Conservation (phyloP, 371 early-diverging fungal genomes). For the Apophysomyces ossiformis region DNA sequence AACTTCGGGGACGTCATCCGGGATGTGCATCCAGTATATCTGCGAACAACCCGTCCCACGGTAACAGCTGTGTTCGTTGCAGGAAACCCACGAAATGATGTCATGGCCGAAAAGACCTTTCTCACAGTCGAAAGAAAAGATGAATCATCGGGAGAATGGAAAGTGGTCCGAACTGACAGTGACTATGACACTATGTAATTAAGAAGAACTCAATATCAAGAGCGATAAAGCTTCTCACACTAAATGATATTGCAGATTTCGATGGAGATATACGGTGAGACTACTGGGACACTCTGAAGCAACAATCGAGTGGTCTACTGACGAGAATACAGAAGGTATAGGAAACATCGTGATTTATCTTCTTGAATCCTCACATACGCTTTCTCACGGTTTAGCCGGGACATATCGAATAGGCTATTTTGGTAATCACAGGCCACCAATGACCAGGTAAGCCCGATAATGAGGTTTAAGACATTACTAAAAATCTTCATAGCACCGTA, state of each 20-base stretch:
- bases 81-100: slow-evolving; percentile 68
- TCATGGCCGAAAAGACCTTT: slow-evolving; percentile 42
- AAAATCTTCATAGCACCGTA: background rate
- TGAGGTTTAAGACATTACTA: background rate
- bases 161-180: slow-evolving; percentile 43
- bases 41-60: slow-evolving; percentile 7
- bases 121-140: slow-evolving; percentile 58
- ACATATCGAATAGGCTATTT: slow-evolving; percentile 35
- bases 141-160: slow-evolving; percentile 34
- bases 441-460: slow-evolving; percentile 25
- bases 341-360: slow-evolving; percentile 15
- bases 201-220: too few species aligned
- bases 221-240: background rate
- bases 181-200: slow-evolving; percentile 51
- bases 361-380: background rate
- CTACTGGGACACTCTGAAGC: slow-evolving; percentile 45
- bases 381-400: slow-evolving; percentile 22
- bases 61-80: slow-evolving; percentile 57
- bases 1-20: slow-evolving; percentile 53
- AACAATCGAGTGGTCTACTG: slow-evolving; percentile 46
- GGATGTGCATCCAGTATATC: slow-evolving; percentile 33
- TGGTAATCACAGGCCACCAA: slow-evolving; percentile 26
- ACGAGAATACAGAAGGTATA: slow-evolving; percentile 21
- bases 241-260: slow-evolving; percentile 24
- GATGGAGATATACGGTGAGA: slow-evolving; percentile 38